Evolutionary conservation across 371 early-diverging fungal species (phyloP).

Genomic region (Chytridium lagenaria): DNA sequence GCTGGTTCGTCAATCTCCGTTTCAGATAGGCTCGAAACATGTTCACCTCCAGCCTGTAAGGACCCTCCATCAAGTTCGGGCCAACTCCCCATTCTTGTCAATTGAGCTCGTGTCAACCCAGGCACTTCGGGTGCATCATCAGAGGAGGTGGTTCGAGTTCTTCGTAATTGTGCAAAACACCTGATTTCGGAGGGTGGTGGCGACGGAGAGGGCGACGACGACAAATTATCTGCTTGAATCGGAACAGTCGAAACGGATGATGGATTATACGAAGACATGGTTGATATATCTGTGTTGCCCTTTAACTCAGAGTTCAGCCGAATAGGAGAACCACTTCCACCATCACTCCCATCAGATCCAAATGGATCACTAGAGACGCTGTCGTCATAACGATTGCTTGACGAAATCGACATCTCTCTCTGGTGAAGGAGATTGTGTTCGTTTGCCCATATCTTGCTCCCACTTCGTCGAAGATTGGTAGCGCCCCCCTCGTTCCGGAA

Average conservation of each 20-base stretch:
- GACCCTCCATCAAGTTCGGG: not conserved
- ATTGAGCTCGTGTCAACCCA: not conserved
- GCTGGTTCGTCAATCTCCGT: not conserved
- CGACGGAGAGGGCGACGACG: not conserved
- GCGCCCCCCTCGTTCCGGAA: not conserved
- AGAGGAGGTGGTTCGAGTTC: not conserved
- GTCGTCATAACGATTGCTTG: not conserved
- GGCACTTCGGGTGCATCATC: not conserved
- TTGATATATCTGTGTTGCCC: too few species aligned
- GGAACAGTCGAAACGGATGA: not conserved
- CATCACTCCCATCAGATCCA: not conserved
- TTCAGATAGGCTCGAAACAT: not conserved
- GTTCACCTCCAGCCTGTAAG: not conserved
- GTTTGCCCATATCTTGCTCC: not conserved
- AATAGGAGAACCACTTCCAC: not conserved
- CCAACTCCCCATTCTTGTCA: not conserved
- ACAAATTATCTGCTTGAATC: not conserved
- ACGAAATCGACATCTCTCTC: not conserved
- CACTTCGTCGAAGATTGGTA: not conserved
- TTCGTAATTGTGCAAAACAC: not conserved
- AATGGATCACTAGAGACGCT: not conserved
- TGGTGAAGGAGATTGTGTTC: not conserved
- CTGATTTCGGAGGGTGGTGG: not conserved
- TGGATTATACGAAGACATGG: not conserved
- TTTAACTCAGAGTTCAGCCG: too few species aligned